A percentile compares a stretch with the other conserved stretches of the same genome.
phyloP scores from a whole-genome alignment of 2,329 filamentous ascomycete species.

The Exophiala alcalophila region DNA sequence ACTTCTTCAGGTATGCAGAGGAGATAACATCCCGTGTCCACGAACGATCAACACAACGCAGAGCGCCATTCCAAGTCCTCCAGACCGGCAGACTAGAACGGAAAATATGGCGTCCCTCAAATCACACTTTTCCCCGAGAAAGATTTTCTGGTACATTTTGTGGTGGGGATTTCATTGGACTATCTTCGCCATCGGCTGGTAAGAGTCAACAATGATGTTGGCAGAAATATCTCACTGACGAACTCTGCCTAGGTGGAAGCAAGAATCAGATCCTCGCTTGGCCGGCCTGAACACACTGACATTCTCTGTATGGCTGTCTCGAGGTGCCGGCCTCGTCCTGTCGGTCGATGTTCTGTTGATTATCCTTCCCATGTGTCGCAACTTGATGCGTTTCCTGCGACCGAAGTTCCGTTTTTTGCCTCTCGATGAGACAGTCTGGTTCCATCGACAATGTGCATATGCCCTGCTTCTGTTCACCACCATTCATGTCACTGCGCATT shows the following conservation, averaged over 20 bases:
- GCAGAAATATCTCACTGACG: constrained; percentile 25
- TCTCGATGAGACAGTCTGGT: constrained; percentile 95
- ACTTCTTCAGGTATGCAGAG: constrained; percentile 12
- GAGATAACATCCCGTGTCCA: constrained; percentile 8
- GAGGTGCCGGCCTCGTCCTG: constrained; percentile 84
- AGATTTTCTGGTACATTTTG: constrained; percentile 73
- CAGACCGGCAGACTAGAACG: neutral
- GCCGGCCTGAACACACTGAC: constrained; percentile 74
- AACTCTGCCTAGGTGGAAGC: constrained; percentile 67
- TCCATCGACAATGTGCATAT: constrained; percentile 93
- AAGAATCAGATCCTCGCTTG: constrained; percentile 65
- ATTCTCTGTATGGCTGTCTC: constrained; percentile 93
- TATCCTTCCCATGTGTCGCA: constrained; percentile 90
- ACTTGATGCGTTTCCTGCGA: constrained; percentile 76
- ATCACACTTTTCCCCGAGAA: constrained; percentile 42
- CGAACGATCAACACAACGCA: no score
- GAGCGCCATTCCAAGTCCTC: no score
- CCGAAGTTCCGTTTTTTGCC: constrained; percentile 86
- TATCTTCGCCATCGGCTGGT: constrained; percentile 86
- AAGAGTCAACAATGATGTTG: constrained; percentile 37
- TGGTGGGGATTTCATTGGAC: constrained; percentile 78
- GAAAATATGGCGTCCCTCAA: constrained; percentile 24
- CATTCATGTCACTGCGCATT: constrained; percentile 76
- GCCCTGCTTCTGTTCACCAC: constrained; percentile 77
- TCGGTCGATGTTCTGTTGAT: constrained; percentile 84